phyloP scores from a whole-genome alignment of 768 basidiomycete species.

The Trametes villosa region DNA sequence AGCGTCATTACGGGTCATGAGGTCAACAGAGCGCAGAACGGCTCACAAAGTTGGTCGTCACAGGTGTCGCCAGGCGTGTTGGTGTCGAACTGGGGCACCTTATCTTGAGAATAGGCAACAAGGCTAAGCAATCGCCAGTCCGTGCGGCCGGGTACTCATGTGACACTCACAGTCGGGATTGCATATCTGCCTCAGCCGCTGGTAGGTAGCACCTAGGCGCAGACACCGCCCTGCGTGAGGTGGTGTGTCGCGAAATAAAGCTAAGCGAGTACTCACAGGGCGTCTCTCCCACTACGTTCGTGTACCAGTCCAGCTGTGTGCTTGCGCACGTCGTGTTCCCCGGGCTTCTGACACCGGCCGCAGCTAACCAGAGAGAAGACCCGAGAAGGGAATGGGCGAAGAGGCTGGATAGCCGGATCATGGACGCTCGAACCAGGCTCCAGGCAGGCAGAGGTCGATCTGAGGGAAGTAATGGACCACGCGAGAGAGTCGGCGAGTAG shows the following conservation, averaged over 20 bases:
- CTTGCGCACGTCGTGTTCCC: slow-evolving; percentile 25
- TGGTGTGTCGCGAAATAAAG: not conserved
- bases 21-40: not conserved
- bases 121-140: no score
- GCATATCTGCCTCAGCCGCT: slow-evolving; percentile 22
- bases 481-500: no score
- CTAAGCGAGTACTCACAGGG: slow-evolving; percentile 13
- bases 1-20: not conserved
- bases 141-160: no score
- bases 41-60: slow-evolving; percentile 24
- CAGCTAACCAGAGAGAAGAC: not conserved
- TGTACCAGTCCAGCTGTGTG: slow-evolving; percentile 25
- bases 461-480: no score
- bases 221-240: not conserved
- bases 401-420: not conserved
- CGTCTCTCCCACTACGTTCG: slow-evolving; percentile 23
- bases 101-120: not conserved
- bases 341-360: not conserved
- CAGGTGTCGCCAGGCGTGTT: slow-evolving; percentile 25
- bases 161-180: slow-evolving; percentile 24
- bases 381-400: not conserved
- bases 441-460: no score
- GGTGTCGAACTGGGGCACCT: slow-evolving; percentile 9
- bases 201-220: slow-evolving; percentile 20
- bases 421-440: no score